These are phyloP conservation scores for Akanthomyces uredinophilus DNA, from an alignment of 2,329 filamentous ascomycete species.

Conservation along the genomic window DNA sequence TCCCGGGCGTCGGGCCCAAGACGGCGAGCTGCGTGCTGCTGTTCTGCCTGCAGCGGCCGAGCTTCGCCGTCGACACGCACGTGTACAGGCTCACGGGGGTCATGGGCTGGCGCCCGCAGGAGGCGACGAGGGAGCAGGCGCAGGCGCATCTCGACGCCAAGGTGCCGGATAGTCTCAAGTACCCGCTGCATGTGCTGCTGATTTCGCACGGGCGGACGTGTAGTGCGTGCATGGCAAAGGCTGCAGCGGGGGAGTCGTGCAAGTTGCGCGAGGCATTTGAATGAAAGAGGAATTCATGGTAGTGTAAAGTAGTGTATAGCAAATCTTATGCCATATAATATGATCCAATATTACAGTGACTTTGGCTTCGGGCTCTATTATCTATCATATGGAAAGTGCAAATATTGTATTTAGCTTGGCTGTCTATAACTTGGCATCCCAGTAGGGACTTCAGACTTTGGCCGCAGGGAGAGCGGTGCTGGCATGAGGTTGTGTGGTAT, in stretches of 20 bases:
- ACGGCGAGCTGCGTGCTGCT: conserved; percentile 49
- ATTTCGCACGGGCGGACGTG: conserved; percentile 44
- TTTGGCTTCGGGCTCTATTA: no score
- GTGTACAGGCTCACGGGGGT: conserved; percentile 45
- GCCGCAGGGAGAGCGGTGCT: not conserved
- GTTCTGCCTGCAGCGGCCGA: conserved; percentile 43
- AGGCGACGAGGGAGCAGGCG: conserved; percentile 38
- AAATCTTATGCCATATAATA: not conserved
- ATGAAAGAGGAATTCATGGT: not conserved
- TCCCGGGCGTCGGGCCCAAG: conserved; percentile 49
- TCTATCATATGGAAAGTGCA: not conserved
- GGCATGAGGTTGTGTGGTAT: not conserved
- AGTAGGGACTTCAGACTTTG: not conserved
- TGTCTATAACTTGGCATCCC: no score
- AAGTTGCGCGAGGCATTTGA: conserved; percentile 5
- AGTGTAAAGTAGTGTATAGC: not conserved
- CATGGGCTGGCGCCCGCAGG: conserved; percentile 43
- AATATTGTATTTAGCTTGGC: not conserved
- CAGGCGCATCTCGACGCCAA: conserved; percentile 45
- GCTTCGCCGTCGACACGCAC: conserved; percentile 51
- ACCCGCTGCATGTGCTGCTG: conserved; percentile 44
- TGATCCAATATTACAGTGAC: not conserved
- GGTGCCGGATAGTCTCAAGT: conserved; percentile 45
- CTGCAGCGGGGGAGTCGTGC: not conserved
- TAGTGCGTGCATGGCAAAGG: conserved; percentile 36